Evolutionary conservation across 2,329 filamentous ascomycete genomes (phyloP), one percentile per base, ranked within the genome.

Genomic region (Emergomyces orientalis): DNA sequence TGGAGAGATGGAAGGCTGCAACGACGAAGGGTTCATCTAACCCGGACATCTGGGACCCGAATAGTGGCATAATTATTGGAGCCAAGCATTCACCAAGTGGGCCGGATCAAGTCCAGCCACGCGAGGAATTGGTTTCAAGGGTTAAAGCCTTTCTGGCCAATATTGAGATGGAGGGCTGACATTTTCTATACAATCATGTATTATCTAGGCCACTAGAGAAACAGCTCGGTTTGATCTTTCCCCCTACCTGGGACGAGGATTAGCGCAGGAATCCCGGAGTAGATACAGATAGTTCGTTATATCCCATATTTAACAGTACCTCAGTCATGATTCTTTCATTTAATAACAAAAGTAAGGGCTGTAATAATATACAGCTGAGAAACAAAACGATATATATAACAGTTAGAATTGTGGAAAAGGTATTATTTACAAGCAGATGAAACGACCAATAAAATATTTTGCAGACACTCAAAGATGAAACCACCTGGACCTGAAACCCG

Each of bases 11-110:
- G 79, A 73, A 73, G 66, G 67, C 68, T 58, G 78, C 76, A 9
- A 72, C 74, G 1, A 73, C 80, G 65, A 71, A 69, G 19, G 60
- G 63, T 5, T 61, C 58, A 17, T 70, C 70, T 1, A 74, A 71
- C 1, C 68, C 69, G 13, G 65, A 71, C 47, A 71, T 79, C 32
- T 83, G 80, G 80, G 77, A 82, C 71, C 65, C 72, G 3, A 74
- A 77, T 62, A 81, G 80, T 64, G 80, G 76, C 11, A 68, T 82
- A 37, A 75, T 83, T 62, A 73, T 77, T 0, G 75, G 75, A 41
- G 81, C 81, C 7, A 79, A 74, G 14, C 81, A 83, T 68, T 80
- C 79, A 62, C 70, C 81, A 61, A 77, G 74, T 57, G 79, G 77
- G 63, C 76, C 79, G 63, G 79, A 79, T 59, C 80, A 83, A 70